Evolutionary conservation across 345 rosid species (phyloP), one percentile per base, ranked within the genome.

Genomic region (Sonneratia caseolaris): DNA sequence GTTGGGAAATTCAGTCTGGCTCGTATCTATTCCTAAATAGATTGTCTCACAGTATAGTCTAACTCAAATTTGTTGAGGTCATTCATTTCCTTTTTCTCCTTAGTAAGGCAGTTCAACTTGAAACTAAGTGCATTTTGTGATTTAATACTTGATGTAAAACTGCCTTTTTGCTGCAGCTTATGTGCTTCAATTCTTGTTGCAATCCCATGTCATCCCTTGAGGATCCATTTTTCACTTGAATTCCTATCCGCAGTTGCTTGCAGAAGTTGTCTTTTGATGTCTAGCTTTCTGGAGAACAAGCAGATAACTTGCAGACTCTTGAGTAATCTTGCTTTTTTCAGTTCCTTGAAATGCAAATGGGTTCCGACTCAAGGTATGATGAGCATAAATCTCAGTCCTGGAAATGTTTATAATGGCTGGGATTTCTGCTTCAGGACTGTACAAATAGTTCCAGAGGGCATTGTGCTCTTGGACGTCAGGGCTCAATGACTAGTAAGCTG

Each of bases 221-320:
- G 32, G 32, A 27, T 27, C 32, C 32, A 27, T 27, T 27, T 27
- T 27, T 27, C 32, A 27, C 78, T 72, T 86, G 77, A 76, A 78
- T 74, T 82, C 84, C 80, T 89, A 87, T 73, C 92, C 89, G 79
- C 81, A 87, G 65, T 82, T 95, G 77, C 90, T 90, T 64, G 85
- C 77, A 43, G 91, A 89, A 81, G 97, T 97, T 75, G 79, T 91
- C 62, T 92, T 92, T 79, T 27, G 95, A 90, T 76, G 70, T 82
- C 66, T 83, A 89, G 68, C 79, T 75, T 72, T 56, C 81, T 40
- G 86, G 84, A 80, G 82, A 71, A 64, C 85, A 86, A 78, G 74
- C 76, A 3, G 96, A 91, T 8, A 12, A 69, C 18, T 27, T 27
- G 32, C 32, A 27, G 32, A 27, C 32, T 27, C 0, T 27, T 27